Evolutionary conservation across 768 basidiomycete genomes (phyloP).

Genomic region (Panaeolus cyanescens): DNA sequence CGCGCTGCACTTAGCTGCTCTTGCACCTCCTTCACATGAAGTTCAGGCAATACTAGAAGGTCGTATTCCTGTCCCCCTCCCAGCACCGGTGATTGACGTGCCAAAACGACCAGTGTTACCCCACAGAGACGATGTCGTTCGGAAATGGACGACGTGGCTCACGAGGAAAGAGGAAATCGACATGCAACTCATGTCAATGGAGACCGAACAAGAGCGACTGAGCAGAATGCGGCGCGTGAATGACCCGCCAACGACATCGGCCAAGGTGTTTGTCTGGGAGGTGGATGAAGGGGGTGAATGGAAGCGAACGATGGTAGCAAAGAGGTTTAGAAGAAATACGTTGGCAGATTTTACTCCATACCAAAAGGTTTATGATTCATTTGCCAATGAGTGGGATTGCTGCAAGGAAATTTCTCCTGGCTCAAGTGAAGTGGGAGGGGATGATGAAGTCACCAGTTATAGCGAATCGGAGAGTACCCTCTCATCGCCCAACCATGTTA

Average conservation of each 20-base stretch:
- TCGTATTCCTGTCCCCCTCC: background rate
- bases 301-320: background rate
- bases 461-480: too few relatives aligned
- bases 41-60: background rate
- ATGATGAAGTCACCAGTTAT: too few relatives aligned
- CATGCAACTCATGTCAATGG: background rate
- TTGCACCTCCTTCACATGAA: background rate
- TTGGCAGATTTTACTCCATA: background rate
- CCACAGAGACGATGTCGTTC: background rate
- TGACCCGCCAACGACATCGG: slow-evolving; percentile 3
- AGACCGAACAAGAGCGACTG: background rate
- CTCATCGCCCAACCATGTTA: too few relatives aligned
- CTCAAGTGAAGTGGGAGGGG: too few relatives aligned
- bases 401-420: background rate
- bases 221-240: slow-evolving; percentile 1
- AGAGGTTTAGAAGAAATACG: slow-evolving; percentile 3
- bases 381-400: slow-evolving; percentile 9
- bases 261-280: slow-evolving; percentile 11
- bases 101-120: background rate
- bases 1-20: background rate
- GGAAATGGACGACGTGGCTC: background rate
- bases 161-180: slow-evolving; percentile 5
- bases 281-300: slow-evolving; percentile 1
- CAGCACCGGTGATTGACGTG: background rate
- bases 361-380: slow-evolving; percentile 8